Evolutionary conservation across 345 rosid species (phyloP), one percentile per base, ranked within the genome.

Genomic region (Xanthoceras sorbifolium): DNA sequence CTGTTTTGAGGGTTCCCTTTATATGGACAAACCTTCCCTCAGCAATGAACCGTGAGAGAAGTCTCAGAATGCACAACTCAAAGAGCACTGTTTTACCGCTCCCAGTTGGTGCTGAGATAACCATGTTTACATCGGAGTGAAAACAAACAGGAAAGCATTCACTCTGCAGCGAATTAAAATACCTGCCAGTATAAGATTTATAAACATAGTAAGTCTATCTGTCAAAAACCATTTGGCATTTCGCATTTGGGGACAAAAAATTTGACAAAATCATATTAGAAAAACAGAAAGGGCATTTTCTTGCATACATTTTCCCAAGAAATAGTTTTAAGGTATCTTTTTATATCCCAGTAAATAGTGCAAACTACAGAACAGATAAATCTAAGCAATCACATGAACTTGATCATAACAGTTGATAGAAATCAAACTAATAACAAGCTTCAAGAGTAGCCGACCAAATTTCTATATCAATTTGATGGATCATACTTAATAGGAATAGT

Each of bases 51-150:
- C 85, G 88, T 1, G 95, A 89, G 62, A 96, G 95, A 64, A 93
- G 97, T 89, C 97, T 93, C 83, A 93, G 73, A 72, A 93, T 87
- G 86, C 97, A 91, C 18, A 93, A 92, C 84, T 96, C 99, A 71
- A 96, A 96, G 67, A 96, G 97, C 9, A 89, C 97, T 1, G 99
- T 93, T 83, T 96, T 93, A 67, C 98, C 98, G 76, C 99, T 96
- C 68, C 99, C 99, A 57, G 99, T 93, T 3, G 99, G 98, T n/a
- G 99, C 99, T 2, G 98, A 93, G 59, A 96, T 80, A 67, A 93
- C 95, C 98, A 96, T 96, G 87, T 92, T 93, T 79, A 85, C 82
- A 76, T 93, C 94, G 29, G 95, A 91, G 46, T 89, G 86, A 81
- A 89, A 96, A 78, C 98, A 96, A 8, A 85, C 77, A 26, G 97